A percentile compares a stretch with the other conserved stretches of the same genome.
phyloP scores from a whole-genome alignment of 164 flowering plant species.

The Hamamelis virginiana region DNA sequence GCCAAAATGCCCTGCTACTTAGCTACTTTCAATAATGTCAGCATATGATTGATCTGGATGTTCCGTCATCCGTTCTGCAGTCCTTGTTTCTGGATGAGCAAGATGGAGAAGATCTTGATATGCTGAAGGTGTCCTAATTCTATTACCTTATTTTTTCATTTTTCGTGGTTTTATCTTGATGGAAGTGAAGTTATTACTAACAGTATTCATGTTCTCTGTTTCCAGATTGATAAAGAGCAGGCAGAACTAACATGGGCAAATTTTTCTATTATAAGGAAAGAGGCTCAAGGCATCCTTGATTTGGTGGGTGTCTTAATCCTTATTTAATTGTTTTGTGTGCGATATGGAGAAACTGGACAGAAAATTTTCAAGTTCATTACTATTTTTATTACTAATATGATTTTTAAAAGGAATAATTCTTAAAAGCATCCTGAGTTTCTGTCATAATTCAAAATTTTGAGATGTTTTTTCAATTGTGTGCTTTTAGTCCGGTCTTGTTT shows the following conservation, averaged over 20 bases:
- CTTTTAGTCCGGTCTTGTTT: not conserved
- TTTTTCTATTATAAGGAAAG: constrained; percentile 78
- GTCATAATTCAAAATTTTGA: not conserved
- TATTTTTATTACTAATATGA: not conserved
- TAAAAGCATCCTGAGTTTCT: not conserved
- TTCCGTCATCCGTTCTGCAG: constrained; percentile 73
- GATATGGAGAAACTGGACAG: not conserved
- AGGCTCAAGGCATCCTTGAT: constrained; percentile 80
- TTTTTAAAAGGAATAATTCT: not conserved
- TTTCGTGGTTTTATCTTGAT: not conserved
- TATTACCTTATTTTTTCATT: not conserved
- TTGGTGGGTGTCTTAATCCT: constrained; percentile 53
- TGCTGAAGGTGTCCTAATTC: constrained; percentile 55
- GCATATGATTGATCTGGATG: constrained; percentile 83
- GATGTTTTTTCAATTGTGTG: not conserved
- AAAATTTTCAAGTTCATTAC: not conserved
- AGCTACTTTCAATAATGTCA: constrained; percentile 94
- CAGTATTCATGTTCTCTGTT: constrained; percentile 7
- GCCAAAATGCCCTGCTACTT: constrained; percentile 90
- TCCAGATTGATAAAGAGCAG: constrained; percentile 84
- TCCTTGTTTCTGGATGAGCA: constrained; percentile 63
- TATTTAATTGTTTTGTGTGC: constrained; percentile 2
- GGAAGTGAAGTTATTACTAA: not conserved
- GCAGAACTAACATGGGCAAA: constrained; percentile 75
- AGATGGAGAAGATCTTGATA: constrained; percentile 70